Base-by-base conservation (phyloP, 2,329 filamentous ascomycete genomes). In the Cercospora brassicicola region DNA sequence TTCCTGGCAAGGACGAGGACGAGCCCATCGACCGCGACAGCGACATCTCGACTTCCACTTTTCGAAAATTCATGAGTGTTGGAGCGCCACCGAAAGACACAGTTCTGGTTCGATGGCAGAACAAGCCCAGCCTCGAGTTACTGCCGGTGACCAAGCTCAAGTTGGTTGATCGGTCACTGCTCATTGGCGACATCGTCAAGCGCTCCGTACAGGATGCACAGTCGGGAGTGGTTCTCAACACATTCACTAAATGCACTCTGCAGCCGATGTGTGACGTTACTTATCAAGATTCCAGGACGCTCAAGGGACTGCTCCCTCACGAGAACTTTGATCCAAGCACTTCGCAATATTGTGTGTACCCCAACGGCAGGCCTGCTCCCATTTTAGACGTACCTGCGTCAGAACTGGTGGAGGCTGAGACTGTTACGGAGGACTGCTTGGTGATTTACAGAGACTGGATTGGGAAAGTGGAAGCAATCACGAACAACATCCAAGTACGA, bases 101-200 rank as follows among this genome's bases (percentile, higher is more conserved):
- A 51, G 83, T 86, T 8, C 80, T 85, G 28, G 81, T 88, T 10
- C 78, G 79, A 74, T 81, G 84, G 84, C 72, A 82, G 71, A 77
- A 77, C 33, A 82, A 83, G 71, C 77, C 78, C 57, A 76, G 73
- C 62, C 78, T 80, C 2, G 78, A 82, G 65, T 74, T 84, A 18
- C 75, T 83, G 30, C 77, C 77, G 1, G 78, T 80, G 59, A 72
- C 81, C 10, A 80, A 82, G 26, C 78, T 88, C 53, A 77, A 79
- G 15, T 78, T 88, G 23, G 76, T 88, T 31, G 85, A 87, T 75
- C 82, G 87, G n/a, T 78, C 80, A 1, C 76, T 88, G 13, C 80
- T 83, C 59, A 82, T 87, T 15, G 87, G 87, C 28, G 84, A 88
- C 71, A 78, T 84, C 11, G 86, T 88, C 62, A 88, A 87, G 75